These are phyloP conservation scores for Populus hybrid DNA, from an alignment of 441 rosid species.

Conservation along the genomic window DNA sequence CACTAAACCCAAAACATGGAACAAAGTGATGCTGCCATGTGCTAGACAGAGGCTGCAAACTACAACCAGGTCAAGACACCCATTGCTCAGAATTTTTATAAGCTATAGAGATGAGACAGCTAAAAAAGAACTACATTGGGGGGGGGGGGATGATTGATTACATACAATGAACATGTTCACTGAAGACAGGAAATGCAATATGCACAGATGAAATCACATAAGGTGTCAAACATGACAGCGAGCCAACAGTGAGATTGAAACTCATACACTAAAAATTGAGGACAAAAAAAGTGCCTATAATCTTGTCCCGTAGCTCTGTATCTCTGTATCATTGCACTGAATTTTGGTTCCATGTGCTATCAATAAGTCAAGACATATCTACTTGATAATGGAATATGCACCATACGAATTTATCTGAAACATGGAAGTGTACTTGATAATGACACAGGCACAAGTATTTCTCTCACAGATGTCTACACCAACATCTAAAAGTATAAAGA, in stretches of 20 bases:
- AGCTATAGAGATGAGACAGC: background rate
- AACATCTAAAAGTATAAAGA: background rate
- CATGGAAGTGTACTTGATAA: background rate
- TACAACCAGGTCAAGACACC: background rate
- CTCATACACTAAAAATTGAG: background rate
- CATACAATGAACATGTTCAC: background rate
- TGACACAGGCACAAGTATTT: background rate
- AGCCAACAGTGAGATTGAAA: background rate
- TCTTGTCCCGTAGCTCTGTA: background rate
- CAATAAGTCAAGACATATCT: background rate
- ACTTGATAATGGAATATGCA: background rate
- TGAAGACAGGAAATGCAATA: background rate
- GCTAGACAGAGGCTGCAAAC: background rate
- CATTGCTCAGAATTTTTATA: no score
- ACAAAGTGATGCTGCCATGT: background rate
- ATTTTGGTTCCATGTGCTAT: background rate
- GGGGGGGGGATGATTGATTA: background rate
- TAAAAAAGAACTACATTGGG: background rate
- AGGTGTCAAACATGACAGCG: background rate
- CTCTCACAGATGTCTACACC: background rate
- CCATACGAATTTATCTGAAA: background rate
- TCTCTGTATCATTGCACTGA: background rate
- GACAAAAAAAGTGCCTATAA: background rate
- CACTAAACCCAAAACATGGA: no score
- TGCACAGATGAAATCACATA: background rate